Evolutionary conservation across 2,329 filamentous ascomycete species (phyloP).

Genomic region (Pestalotiopsis sp.): DNA sequence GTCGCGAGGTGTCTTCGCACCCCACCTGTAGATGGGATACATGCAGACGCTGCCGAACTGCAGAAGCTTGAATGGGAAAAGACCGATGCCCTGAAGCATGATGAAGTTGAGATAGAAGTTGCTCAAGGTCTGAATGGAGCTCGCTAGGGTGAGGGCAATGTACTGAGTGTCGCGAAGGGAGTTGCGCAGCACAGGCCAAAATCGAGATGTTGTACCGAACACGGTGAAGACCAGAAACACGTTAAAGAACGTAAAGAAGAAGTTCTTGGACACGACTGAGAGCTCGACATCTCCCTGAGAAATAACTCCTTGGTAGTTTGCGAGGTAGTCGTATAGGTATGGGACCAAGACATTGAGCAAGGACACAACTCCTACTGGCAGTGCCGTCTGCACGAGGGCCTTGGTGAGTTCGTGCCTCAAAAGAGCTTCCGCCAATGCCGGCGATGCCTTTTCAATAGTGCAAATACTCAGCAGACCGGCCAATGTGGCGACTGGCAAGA

Average conservation of each 20-base stretch:
- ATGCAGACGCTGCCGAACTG: constrained; percentile 85
- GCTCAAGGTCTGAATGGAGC: constrained; percentile 73
- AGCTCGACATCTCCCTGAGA: constrained; percentile 94
- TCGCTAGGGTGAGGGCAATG: constrained; percentile 75
- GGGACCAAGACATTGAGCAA: constrained; percentile 88
- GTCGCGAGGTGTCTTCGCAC: constrained; percentile 86
- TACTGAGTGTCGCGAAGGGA: constrained; percentile 78
- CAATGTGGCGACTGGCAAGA: constrained; percentile 77
- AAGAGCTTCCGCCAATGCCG: constrained; percentile 69
- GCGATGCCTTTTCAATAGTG: constrained; percentile 74
- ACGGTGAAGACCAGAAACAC: constrained; percentile 94
- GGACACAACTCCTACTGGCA: constrained; percentile 85
- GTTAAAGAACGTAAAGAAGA: constrained; percentile 99
- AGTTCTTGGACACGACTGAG: constrained; percentile 96
- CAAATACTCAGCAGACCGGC: constrained; percentile 81
- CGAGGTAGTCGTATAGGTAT: constrained; percentile 92
- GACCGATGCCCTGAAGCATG: constrained; percentile 87
- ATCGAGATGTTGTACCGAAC: constrained; percentile 78
- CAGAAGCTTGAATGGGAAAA: constrained; percentile 89
- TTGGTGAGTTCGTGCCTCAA: constrained; percentile 69
- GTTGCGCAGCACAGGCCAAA: constrained; percentile 72
- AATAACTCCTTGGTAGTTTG: constrained; percentile 90
- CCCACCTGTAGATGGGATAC: constrained; percentile 78
- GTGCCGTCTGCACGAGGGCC: constrained; percentile 81
- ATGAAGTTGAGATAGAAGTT: constrained; percentile 94